A percentile compares a stretch with the other conserved stretches of the same genome.
phyloP scores from a whole-genome alignment of 495 filamentous ascomycete species.

The Podospora appendiculata region DNA sequence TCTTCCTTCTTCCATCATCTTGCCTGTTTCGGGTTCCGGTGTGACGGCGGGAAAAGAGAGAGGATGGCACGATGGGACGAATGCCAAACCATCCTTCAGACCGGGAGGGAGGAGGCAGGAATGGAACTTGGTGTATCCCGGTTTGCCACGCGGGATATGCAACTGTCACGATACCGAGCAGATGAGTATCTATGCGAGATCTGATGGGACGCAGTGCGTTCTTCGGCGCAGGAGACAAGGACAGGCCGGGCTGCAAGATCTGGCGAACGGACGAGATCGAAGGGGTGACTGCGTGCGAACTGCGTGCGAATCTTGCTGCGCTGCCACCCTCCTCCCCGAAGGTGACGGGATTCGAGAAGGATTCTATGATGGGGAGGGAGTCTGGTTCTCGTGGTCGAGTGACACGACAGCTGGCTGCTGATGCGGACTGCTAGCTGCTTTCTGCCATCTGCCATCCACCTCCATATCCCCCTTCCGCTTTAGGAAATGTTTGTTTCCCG shows the following conservation, averaged over 20 bases:
- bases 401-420: too few relatives aligned
- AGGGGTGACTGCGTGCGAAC: neutral
- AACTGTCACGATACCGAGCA: constrained; percentile 3
- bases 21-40: neutral
- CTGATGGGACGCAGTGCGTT: neutral
- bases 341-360: neutral
- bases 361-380: neutral
- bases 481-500: neutral
- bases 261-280: constrained; percentile 4
- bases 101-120: neutral
- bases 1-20: neutral
- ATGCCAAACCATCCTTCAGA: neutral
- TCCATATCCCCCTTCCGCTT: neutral
- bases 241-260: constrained; percentile 2
- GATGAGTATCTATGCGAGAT: neutral
- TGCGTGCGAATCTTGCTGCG: neutral
- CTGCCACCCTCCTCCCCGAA: neutral
- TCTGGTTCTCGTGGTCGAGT: too few relatives aligned
- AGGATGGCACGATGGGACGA: constrained; percentile 1
- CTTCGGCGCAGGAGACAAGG: neutral
- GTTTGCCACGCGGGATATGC: neutral
- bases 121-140: neutral
- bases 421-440: neutral
- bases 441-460: neutral
- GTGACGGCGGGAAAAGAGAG: constrained; percentile 1